phyloP scores from a whole-genome alignment of 2,329 filamentous ascomycete species.

The Sarocladium kiliense region DNA sequence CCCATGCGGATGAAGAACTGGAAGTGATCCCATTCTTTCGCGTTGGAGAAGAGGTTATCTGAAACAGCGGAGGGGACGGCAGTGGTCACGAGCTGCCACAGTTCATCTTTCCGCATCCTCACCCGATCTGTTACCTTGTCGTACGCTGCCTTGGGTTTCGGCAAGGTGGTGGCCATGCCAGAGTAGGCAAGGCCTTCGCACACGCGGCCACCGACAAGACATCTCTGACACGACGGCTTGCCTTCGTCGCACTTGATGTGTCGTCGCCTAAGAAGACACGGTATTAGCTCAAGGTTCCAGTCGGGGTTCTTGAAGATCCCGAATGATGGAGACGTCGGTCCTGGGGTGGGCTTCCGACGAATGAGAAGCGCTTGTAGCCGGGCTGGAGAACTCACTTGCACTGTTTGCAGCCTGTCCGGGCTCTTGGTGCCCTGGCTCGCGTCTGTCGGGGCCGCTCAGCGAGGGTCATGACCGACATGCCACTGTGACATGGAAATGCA shows the following conservation, averaged over 20 bases:
- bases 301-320: too few relatives aligned
- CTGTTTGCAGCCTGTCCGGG: background rate
- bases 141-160: background rate
- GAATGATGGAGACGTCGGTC: background rate
- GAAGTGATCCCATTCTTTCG: constrained; percentile 5
- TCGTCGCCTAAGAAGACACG: background rate
- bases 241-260: constrained; percentile 6
- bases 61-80: background rate
- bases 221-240: constrained; percentile 1
- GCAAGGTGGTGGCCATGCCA: background rate
- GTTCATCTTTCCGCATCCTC: background rate
- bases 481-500: background rate
- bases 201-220: background rate
- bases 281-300: background rate
- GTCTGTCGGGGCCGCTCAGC: background rate
- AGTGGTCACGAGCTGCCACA: background rate
- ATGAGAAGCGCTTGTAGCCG: background rate
- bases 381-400: background rate
- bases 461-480: background rate
- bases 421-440: constrained; percentile 4
- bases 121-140: background rate
- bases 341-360: background rate
- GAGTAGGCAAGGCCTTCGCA: background rate
- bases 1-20: constrained; percentile 3
- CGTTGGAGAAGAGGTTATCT: background rate